Evolutionary conservation across 177 flowering plant genomes (phyloP).

Genomic region (Vitis hybrid): DNA sequence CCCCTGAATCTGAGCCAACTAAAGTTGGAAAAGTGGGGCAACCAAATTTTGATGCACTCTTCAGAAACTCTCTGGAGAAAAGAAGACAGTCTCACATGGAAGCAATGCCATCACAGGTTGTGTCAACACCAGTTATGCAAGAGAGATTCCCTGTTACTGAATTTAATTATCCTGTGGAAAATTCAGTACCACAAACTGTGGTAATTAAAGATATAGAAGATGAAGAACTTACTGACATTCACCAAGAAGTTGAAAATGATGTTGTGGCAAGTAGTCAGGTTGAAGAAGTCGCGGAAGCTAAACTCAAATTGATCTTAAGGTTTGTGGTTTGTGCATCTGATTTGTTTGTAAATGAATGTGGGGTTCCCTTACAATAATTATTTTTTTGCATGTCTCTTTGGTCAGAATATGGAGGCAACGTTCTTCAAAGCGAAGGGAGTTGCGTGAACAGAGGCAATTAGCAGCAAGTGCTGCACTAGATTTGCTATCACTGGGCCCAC

Average conservation of each 20-base stretch:
- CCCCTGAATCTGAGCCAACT: slow-evolving; percentile 23
- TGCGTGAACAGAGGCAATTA: slow-evolving; percentile 61
- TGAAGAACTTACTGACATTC: slow-evolving; percentile 18
- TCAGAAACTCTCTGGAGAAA: slow-evolving; percentile 26
- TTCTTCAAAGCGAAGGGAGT: slow-evolving; percentile 41
- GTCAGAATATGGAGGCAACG: slow-evolving; percentile 81
- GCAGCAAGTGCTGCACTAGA: slow-evolving; percentile 75
- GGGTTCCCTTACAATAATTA: background rate
- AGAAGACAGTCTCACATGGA: slow-evolving; percentile 16
- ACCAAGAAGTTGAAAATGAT: slow-evolving; percentile 27
- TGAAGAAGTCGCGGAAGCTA: slow-evolving; percentile 69
- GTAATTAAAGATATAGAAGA: slow-evolving; percentile 20
- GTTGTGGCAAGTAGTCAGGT: slow-evolving; percentile 28
- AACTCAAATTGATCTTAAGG: slow-evolving; percentile 80
- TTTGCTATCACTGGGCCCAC: slow-evolving; percentile 73
- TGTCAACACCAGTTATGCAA: slow-evolving; percentile 16
- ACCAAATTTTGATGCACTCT: slow-evolving; percentile 16
- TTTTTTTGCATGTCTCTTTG: slow-evolving; percentile 8
- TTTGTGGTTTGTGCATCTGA: slow-evolving; percentile 21
- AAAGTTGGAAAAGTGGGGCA: slow-evolving; percentile 19
- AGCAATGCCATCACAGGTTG: slow-evolving; percentile 23
- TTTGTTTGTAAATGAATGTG: slow-evolving; percentile 1
- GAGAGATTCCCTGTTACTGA: slow-evolving; percentile 19
- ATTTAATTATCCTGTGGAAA: slow-evolving; percentile 18
- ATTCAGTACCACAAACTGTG: slow-evolving; percentile 13